Evolutionary conservation across 164 flowering plant genomes (phyloP).

Genomic region (Tetrastigma voinierianum): DNA sequence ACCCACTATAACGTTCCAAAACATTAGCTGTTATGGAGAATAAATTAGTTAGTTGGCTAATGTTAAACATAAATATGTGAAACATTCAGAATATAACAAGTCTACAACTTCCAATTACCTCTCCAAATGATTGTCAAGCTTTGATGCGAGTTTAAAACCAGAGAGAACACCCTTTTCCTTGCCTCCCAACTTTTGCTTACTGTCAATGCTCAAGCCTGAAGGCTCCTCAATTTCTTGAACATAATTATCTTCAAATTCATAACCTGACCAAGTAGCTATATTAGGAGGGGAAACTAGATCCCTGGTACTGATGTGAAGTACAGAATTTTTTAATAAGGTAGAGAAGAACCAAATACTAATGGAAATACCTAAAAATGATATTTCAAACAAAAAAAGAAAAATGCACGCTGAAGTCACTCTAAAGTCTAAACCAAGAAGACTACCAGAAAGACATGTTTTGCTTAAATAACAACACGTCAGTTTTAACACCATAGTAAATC

Average conservation of each 20-base stretch:
- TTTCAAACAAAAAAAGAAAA: no score
- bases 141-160: conserved; percentile 78
- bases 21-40: not conserved
- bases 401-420: not conserved
- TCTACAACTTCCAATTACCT: conserved; percentile 41
- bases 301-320: not conserved
- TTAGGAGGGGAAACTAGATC: conserved; percentile 1
- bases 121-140: conserved; percentile 59
- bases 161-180: conserved; percentile 56
- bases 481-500: no score
- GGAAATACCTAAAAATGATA: no score
- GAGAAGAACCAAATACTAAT: no score
- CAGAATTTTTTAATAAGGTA: no score
- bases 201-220: conserved; percentile 27
- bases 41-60: not conserved
- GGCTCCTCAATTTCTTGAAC: conserved; percentile 82
- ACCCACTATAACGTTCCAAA: no score
- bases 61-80: not conserved
- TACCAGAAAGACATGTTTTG: no score
- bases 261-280: conserved; percentile 44
- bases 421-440: not conserved
- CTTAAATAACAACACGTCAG: no score
- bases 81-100: not conserved
- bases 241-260: conserved; percentile 63
- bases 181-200: conserved; percentile 26